Evolutionary conservation across 176 grass and related monocot species (phyloP).

Genomic region (Saccharum spontaneum): DNA sequence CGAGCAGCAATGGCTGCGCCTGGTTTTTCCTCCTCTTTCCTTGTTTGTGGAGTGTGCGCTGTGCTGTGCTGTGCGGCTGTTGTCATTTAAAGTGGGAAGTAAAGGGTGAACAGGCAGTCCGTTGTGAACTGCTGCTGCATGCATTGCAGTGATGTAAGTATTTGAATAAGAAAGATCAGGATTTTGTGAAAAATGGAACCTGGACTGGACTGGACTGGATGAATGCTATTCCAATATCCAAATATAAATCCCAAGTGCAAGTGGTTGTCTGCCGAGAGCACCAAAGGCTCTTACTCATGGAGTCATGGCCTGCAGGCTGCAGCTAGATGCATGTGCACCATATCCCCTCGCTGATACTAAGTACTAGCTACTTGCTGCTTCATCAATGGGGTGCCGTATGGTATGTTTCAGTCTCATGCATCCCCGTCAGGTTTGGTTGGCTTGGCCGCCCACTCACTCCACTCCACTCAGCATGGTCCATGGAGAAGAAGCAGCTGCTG

Average conservation of each 20-base stretch:
- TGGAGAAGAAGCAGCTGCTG: not conserved
- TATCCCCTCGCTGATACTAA: not conserved
- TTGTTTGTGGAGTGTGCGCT: not conserved
- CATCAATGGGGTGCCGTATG: not conserved
- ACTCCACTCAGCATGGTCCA: not conserved
- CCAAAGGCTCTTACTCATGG: not conserved
- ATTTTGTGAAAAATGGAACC: not conserved
- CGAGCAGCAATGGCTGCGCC: not conserved
- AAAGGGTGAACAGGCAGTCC: not conserved
- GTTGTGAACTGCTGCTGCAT: not conserved
- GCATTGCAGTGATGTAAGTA: not conserved
- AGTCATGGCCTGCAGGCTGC: not conserved
- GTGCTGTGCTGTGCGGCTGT: not conserved
- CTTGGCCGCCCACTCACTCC: not conserved
- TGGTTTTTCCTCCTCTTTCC: no score
- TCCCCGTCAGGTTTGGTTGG: not conserved
- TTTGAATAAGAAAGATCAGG: not conserved
- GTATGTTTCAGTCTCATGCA: not conserved
- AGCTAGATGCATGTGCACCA: conserved; percentile 11
- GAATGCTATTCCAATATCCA: not conserved
- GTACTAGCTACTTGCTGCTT: not conserved
- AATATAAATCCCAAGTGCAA: no score
- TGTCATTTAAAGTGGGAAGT: not conserved
- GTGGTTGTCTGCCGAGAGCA: not conserved
- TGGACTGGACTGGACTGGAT: not conserved